Conservation (phyloP, 306 rosid species). For the Ormosia semicastrata region DNA sequence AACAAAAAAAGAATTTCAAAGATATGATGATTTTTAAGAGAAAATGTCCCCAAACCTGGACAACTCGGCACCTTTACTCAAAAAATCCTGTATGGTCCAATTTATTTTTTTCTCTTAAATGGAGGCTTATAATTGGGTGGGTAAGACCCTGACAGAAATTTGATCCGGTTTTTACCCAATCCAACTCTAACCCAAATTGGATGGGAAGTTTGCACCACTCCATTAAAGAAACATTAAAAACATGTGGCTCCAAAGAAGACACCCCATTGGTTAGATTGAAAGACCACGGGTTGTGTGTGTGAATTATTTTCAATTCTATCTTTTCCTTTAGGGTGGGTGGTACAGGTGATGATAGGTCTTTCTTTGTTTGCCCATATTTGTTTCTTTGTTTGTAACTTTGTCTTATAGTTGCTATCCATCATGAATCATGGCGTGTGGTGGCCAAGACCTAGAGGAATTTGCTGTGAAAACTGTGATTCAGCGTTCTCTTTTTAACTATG, state of each 20-base stretch:
- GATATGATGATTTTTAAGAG: too few species aligned
- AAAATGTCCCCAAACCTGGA: too few species aligned
- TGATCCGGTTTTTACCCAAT: background rate
- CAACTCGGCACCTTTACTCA: too few species aligned
- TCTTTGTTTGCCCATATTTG: background rate
- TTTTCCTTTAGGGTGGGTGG: background rate
- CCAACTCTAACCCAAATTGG: background rate
- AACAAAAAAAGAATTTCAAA: too few species aligned
- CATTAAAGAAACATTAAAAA: conserved; percentile 10
- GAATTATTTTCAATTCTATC: background rate
- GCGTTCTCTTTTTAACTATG: conserved; percentile 18
- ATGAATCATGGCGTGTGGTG: background rate
- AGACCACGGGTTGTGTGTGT: background rate
- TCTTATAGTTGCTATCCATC: background rate
- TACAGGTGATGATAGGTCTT: background rate
- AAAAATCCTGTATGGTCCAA: too few species aligned
- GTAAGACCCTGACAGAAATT: too few species aligned
- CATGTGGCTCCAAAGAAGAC: conserved; percentile 24
- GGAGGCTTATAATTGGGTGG: too few species aligned
- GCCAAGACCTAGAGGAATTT: background rate
- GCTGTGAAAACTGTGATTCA: background rate
- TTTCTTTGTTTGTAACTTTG: background rate
- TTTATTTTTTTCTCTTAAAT: too few species aligned
- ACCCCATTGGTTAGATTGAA: background rate
- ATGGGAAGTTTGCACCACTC: background rate